Evolutionary conservation across 2,329 filamentous ascomycete species (phyloP).

Genomic region (Penicillium sp.): DNA sequence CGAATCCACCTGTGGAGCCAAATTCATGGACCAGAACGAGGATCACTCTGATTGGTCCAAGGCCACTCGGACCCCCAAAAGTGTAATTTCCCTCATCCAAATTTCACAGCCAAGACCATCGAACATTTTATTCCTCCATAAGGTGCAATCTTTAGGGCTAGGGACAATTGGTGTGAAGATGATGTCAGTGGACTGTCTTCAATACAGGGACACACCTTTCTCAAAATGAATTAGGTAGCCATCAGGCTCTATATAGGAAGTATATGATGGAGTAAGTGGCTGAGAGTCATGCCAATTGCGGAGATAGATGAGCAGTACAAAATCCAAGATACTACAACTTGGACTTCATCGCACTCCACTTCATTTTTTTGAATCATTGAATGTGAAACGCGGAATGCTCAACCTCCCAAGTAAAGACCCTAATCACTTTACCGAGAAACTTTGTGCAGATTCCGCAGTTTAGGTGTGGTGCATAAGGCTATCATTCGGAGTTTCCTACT

Average conservation of each 20-base stretch:
- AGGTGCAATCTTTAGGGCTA: not conserved
- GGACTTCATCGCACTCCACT: not conserved
- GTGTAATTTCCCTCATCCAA: not conserved
- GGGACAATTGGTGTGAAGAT: not conserved
- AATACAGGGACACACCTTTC: slow-evolving; percentile 3
- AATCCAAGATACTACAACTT: no score
- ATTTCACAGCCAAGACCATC: not conserved
- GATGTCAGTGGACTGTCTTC: slow-evolving; percentile 1
- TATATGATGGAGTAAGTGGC: slow-evolving; percentile 9
- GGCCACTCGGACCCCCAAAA: slow-evolving; percentile 4
- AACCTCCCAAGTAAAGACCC: not conserved
- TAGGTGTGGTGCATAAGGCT: slow-evolving; percentile 4
- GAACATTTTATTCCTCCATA: no score
- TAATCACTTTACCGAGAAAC: slow-evolving; percentile 4
- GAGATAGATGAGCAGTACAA: not conserved
- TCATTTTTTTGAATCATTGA: slow-evolving; percentile 7
- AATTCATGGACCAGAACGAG: no score
- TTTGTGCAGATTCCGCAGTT: no score
- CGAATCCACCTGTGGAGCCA: no score
- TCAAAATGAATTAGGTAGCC: not conserved
- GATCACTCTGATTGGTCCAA: not conserved
- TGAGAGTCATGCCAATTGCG: not conserved
- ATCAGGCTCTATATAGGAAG: not conserved
- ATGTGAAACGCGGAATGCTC: not conserved
- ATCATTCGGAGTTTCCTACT: not conserved